Base-by-base conservation (phyloP, 148 eudicot genomes). In the Diospyros lotus region DNA sequence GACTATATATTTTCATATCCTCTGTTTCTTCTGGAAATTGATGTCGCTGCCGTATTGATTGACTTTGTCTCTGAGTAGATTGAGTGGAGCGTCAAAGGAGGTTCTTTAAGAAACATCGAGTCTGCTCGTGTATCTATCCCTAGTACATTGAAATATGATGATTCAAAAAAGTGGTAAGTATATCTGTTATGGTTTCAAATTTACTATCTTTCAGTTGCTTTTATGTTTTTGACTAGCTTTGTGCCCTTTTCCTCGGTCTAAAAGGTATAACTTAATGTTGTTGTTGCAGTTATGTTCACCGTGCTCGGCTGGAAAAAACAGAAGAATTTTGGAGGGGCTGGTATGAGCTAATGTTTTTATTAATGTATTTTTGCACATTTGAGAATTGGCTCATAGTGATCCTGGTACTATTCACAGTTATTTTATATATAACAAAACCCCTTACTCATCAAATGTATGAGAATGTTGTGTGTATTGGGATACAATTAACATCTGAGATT, bases 241-340 rank as follows among this genome's bases (percentile, higher is more conserved):
- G 9, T 65, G 61, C 63, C 50, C 66, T 38, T 13, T 69, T 56
- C 39, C 9, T 52, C 43, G 58, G 72, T 58, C 43, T 72, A 68
- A 40, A 45, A n/a, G 28, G 62, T 55, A 55, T 52, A 68, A 74
- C 5, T 6, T 17, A 51, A 17, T 14, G 38, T 76, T 72, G 53
- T 3, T 78, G 61, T 48, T 90, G 74, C 89, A 93, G 98, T 86
- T 94, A 89, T 69, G 75, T 88, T 45, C 88, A 88, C 80, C 89
- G 95, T 60, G 93, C 97, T 66, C 80, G 71, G 71, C 83, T 94
- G 75, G 94, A 85, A 84, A 86, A 91, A 83, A 91, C 97, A 42
- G 97, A 91, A 73, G 91, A 91, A 55, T 90, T 88, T 72, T 94
- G 98, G 98, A 87, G 89, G 87, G 93, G 93, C 87, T 94, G 98